phyloP scores from a whole-genome alignment of 805 yeast species.

The Candida maris region DNA sequence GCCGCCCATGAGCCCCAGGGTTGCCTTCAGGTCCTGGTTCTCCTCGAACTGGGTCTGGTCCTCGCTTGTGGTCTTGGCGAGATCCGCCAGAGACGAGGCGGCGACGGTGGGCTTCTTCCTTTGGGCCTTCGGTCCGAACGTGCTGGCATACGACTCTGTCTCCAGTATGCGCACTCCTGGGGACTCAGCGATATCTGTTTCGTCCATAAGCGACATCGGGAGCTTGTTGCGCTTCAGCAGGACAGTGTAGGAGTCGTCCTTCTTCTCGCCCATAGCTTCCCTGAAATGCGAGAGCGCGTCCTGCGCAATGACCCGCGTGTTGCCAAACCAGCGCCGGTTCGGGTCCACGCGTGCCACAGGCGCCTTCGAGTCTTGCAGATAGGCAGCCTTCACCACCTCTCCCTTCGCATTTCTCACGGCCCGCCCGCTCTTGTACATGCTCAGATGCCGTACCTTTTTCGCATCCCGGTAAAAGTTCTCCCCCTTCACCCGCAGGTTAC shows the following conservation, averaged over 20 bases:
- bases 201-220: constrained; percentile 93
- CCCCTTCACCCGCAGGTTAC: constrained; percentile 91
- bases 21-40: constrained; percentile 68
- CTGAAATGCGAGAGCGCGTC: constrained; percentile 93
- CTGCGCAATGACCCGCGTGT: constrained; percentile 95
- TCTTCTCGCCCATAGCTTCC: constrained; percentile 85
- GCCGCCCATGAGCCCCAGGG: constrained; percentile 78
- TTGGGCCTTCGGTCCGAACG: constrained; percentile 95
- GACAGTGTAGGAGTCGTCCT: constrained; percentile 80
- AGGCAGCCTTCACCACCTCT: constrained; percentile 83
- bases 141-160: constrained; percentile 73
- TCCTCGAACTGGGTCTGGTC: constrained; percentile 65
- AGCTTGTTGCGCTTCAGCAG: constrained; percentile 82
- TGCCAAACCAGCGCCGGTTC: constrained; percentile 96
- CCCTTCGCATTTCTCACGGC: constrained; percentile 86
- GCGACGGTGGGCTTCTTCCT: constrained; percentile 80
- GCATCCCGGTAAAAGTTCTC: constrained; percentile 96
- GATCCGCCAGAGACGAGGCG: constrained; percentile 77
- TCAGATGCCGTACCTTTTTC: constrained; percentile 81
- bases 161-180: constrained; percentile 81
- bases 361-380: constrained; percentile 77
- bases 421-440: constrained; percentile 90
- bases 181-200: constrained; percentile 69
- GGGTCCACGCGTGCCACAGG: constrained; percentile 95
- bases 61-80: constrained; percentile 54